phyloP scores from a whole-genome alignment of 2,329 filamentous ascomycete genomes.

The Calycina marina region DNA sequence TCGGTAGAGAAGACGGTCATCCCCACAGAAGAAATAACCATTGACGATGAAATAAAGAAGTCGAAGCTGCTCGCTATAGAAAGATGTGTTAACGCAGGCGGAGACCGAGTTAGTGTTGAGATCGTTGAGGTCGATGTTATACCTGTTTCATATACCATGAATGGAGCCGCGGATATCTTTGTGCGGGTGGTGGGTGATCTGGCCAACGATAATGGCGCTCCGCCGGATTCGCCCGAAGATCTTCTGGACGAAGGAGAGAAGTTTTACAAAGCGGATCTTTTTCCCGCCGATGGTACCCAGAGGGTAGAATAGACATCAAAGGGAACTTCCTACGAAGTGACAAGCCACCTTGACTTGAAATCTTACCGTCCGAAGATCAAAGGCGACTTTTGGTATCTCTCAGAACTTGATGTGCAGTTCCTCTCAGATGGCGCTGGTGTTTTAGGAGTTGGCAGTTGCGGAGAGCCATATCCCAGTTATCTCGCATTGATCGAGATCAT shows the following conservation, averaged over 20 bases:
- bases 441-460: conserved; percentile 45
- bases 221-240: conserved; percentile 3
- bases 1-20: conserved; percentile 17
- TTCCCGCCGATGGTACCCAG: neutral
- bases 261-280: conserved; percentile 1
- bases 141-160: conserved; percentile 19
- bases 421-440: conserved; percentile 45
- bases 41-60: conserved; percentile 15
- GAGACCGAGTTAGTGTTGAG: conserved; percentile 15
- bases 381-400: conserved; percentile 40
- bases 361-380: conserved; percentile 30
- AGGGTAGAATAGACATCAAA: conserved; percentile 8
- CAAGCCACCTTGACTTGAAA: conserved; percentile 12
- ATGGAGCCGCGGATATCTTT: conserved; percentile 16
- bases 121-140: conserved; percentile 20
- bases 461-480: conserved; percentile 31
- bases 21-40: conserved; percentile 10
- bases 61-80: conserved; percentile 14
- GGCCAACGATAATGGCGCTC: conserved; percentile 9
- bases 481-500: conserved; percentile 26
- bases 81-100: conserved; percentile 17
- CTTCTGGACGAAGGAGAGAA: conserved; percentile 1
- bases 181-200: conserved; percentile 20
- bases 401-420: conserved; percentile 41
- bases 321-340: conserved; percentile 15